Conservation (phyloP, 768 basidiomycete genomes). For the Lactarius akahatsu region DNA sequence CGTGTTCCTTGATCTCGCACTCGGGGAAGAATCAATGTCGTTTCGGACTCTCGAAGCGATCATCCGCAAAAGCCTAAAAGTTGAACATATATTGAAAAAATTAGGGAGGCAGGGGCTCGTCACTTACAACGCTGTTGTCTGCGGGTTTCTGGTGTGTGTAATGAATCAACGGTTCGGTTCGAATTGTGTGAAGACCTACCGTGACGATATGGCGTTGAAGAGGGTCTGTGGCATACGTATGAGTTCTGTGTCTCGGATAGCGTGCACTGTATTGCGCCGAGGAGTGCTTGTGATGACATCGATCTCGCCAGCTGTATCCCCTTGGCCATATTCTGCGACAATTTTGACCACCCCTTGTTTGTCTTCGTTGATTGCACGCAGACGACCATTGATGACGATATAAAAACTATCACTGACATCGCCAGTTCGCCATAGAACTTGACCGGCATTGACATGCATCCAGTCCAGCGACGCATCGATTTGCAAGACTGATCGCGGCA, state of each 20-base stretch:
- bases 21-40: slow-evolving; percentile 68
- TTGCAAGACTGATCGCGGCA: slow-evolving; percentile 67
- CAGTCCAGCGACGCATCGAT: slow-evolving; percentile 97
- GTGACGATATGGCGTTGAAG: slow-evolving; percentile 93
- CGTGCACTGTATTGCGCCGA: slow-evolving; percentile 89
- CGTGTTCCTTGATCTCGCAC: slow-evolving; percentile 49
- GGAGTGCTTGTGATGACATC: slow-evolving; percentile 93
- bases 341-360: slow-evolving; percentile 77
- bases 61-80: slow-evolving; percentile 66
- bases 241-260: slow-evolving; percentile 96
- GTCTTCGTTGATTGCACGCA: slow-evolving; percentile 84
- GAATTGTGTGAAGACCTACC: slow-evolving; percentile 43
- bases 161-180: slow-evolving; percentile 15
- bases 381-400: slow-evolving; percentile 95
- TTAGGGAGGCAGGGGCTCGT: slow-evolving; percentile 30
- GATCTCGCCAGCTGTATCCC: slow-evolving; percentile 94
- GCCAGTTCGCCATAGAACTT: slow-evolving; percentile 90
- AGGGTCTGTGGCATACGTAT: slow-evolving; percentile 96
- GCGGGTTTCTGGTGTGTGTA: slow-evolving; percentile 62
- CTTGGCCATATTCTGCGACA: slow-evolving; percentile 92
- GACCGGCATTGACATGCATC: slow-evolving; percentile 96
- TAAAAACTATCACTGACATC: slow-evolving; percentile 95
- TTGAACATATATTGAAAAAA: neutral
- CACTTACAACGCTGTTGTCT: slow-evolving; percentile 75
- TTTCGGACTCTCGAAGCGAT: slow-evolving; percentile 90